Evolutionary conservation across 306 rosid genomes (phyloP).

Genomic region (Cucurbita argyrosperma): DNA sequence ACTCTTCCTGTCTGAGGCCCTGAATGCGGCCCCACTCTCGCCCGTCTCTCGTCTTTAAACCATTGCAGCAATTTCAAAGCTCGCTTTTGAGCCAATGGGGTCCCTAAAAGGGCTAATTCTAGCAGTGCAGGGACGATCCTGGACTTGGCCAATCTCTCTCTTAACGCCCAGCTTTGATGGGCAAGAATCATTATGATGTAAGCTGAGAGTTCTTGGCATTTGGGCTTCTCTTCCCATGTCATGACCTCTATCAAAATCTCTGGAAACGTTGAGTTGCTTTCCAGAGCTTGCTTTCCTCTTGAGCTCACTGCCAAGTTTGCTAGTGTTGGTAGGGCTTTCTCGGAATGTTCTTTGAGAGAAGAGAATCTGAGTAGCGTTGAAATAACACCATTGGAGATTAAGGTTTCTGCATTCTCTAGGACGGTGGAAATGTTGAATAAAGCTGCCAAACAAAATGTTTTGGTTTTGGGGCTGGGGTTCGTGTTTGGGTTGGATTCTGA

Average conservation of each 20-base stretch:
- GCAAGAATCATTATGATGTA: slow-evolving; percentile 72
- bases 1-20: slow-evolving; percentile 70
- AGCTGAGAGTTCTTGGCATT: slow-evolving; percentile 71
- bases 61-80: slow-evolving; percentile 63
- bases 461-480: slow-evolving; percentile 27
- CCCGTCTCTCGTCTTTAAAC: slow-evolving; percentile 71
- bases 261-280: slow-evolving; percentile 34
- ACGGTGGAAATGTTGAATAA: slow-evolving; percentile 52
- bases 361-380: slow-evolving; percentile 32
- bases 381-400: slow-evolving; percentile 47
- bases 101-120: slow-evolving; percentile 68
- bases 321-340: slow-evolving; percentile 56
- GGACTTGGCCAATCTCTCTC: slow-evolving; percentile 46
- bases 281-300: slow-evolving; percentile 71
- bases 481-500: slow-evolving; percentile 20
- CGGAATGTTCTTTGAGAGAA: slow-evolving; percentile 30
- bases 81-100: slow-evolving; percentile 63
- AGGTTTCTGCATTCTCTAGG: slow-evolving; percentile 39
- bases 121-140: slow-evolving; percentile 59
- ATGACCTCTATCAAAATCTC: slow-evolving; percentile 39
- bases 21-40: slow-evolving; percentile 65
- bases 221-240: slow-evolving; percentile 78
- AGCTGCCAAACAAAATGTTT: slow-evolving; percentile 42
- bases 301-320: slow-evolving; percentile 64
- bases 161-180: slow-evolving; percentile 65